Percentiles rank a stretch among this genome's conserved stretches.
Evolutionary conservation across 2,329 filamentous ascomycete genomes (phyloP).

Genomic region (Paramyrothecium roridum): DNA sequence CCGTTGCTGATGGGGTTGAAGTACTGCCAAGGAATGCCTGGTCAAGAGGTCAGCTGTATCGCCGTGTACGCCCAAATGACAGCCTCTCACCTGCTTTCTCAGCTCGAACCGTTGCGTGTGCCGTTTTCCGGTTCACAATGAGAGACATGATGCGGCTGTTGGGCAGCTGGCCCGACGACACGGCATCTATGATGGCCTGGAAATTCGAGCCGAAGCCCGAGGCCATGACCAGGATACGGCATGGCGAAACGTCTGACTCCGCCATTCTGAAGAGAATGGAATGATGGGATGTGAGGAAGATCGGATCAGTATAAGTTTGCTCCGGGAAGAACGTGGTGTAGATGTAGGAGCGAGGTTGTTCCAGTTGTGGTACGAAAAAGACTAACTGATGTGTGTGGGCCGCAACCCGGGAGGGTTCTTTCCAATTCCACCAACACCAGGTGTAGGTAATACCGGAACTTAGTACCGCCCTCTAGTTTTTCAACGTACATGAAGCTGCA

Average conservation of each 20-base stretch:
- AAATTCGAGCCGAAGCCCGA: conserved; percentile 76
- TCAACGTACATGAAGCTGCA: too few relatives aligned
- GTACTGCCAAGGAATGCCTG: conserved; percentile 65
- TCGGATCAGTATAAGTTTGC: too few relatives aligned
- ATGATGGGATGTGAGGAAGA: background rate
- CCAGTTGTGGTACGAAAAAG: too few relatives aligned
- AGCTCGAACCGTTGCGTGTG: conserved; percentile 38
- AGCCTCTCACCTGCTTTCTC: conserved; percentile 37
- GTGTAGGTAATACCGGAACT: too few relatives aligned
- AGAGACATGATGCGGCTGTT: conserved; percentile 42
- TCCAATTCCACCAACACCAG: too few relatives aligned
- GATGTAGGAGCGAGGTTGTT: too few relatives aligned
- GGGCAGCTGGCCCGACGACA: conserved; percentile 34
- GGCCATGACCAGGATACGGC: conserved; percentile 64
- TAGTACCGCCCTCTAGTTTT: too few relatives aligned
- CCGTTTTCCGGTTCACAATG: conserved; percentile 45
- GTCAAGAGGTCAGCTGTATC: background rate
- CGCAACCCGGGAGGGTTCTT: too few relatives aligned
- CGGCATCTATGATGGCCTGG: conserved; percentile 63
- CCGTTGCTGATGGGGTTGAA: conserved; percentile 80
- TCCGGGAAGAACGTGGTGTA: too few relatives aligned
- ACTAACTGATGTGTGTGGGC: too few relatives aligned
- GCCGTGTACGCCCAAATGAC: background rate
- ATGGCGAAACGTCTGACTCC: conserved; percentile 14
- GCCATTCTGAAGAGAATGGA: background rate